Evolutionary conservation across 2,329 filamentous ascomycete species (phyloP).

Genomic region (Nigrospora osmanthi): DNA sequence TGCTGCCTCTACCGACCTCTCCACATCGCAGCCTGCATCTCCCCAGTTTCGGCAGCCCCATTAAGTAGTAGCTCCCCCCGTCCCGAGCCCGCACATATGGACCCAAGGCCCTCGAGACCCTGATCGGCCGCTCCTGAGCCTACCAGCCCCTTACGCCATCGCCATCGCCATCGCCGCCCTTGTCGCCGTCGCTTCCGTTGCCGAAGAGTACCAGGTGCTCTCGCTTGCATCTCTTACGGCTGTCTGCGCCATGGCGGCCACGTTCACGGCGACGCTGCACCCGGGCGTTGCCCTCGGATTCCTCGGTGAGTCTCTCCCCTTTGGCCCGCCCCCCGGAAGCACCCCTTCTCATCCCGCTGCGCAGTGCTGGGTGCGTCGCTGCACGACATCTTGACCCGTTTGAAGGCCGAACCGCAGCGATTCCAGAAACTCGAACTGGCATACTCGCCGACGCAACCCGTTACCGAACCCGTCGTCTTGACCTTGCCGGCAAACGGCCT

Average conservation of each 20-base stretch:
- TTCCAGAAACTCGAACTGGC: conserved; percentile 79
- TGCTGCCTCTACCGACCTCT: no score
- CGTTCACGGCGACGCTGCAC: conserved; percentile 21
- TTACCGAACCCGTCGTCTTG: conserved; percentile 68
- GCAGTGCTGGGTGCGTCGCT: conserved; percentile 83
- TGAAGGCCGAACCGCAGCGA: conserved; percentile 78
- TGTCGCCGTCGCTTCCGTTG: no score
- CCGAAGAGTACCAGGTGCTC: background rate
- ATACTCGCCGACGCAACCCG: conserved; percentile 68
- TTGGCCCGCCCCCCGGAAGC: background rate
- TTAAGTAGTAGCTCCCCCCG: no score
- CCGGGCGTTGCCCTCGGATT: conserved; percentile 21
- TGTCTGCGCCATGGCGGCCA: conserved; percentile 15
- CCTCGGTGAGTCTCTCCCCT: conserved; percentile 13
- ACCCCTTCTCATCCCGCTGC: background rate
- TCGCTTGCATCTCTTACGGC: background rate
- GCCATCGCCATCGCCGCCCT: no score
- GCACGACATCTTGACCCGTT: conserved; percentile 77
- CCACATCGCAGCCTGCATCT: no score
- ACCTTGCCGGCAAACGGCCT: conserved; percentile 78
- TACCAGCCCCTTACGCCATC: no score
- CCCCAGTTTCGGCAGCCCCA: no score
- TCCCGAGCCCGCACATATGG: no score
- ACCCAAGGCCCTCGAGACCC: no score
- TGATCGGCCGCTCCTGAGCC: no score